phyloP scores from a whole-genome alignment of 169 alveolate species.

The Plasmodium vivax region DNA sequence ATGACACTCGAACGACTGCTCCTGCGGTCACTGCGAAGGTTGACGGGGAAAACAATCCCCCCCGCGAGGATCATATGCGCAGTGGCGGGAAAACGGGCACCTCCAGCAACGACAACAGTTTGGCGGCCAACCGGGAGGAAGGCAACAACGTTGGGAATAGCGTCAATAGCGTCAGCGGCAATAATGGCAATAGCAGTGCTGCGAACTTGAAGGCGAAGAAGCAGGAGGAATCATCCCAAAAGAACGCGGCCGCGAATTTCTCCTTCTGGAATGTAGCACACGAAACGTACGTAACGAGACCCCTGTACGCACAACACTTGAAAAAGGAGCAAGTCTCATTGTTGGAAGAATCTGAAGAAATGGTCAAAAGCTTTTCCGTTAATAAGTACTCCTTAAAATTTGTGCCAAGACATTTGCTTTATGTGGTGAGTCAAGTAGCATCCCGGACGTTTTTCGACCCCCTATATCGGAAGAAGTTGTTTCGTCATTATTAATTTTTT shows the following conservation, averaged over 20 bases:
- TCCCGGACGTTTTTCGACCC: slow-evolving; percentile 69
- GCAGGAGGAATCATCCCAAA: background rate
- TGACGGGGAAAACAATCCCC: background rate
- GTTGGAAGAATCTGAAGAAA: slow-evolving; percentile 73
- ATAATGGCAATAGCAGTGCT: background rate
- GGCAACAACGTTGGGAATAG: background rate
- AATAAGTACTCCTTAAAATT: slow-evolving; percentile 64
- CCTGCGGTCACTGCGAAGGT: background rate
- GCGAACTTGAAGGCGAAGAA: slow-evolving; percentile 5
- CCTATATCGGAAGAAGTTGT: slow-evolving; percentile 47
- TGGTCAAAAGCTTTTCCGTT: slow-evolving; percentile 47
- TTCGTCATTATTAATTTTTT: slow-evolving; percentile 23
- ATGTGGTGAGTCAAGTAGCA: slow-evolving; percentile 68
- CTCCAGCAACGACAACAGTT: background rate
- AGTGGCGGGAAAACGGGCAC: background rate
- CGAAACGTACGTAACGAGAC: slow-evolving; percentile 44
- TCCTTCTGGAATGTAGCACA: slow-evolving; percentile 72
- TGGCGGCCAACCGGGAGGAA: background rate
- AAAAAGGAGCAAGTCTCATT: slow-evolving; percentile 22
- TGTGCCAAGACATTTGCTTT: slow-evolving; percentile 71
- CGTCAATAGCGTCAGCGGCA: no score
- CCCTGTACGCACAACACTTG: slow-evolving; percentile 44
- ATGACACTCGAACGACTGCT: background rate
- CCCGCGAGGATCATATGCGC: background rate
- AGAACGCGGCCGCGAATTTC: slow-evolving; percentile 15